Base-by-base conservation (phyloP, 139 green algal species). In the Mesotaenium endlicherianum region DNA sequence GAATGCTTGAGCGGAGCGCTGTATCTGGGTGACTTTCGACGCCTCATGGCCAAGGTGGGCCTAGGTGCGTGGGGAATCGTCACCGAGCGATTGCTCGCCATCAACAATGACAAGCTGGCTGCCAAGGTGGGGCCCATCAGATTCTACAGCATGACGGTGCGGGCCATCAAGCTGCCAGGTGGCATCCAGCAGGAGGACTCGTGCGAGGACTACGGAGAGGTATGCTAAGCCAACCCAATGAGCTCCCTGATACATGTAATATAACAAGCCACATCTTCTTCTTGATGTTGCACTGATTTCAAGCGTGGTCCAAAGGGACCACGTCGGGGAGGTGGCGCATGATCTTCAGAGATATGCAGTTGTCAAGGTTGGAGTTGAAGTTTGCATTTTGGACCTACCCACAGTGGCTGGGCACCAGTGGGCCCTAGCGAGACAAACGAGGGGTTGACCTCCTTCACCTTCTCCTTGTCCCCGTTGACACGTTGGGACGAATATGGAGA, bases 1-100 rank as follows among this genome's bases (percentile, higher is more conserved):
- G 96, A 99, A 89, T 98, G 96, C 90, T 89, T 99, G 6, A 93
- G 93, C 4, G 96, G 96, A 0, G 95, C 96, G 0, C 85, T 99
- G 26, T 98, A 98, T 87, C 79, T 92, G 39, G 92, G 97, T 41
- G 96, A 99, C 90, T 99, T 99, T 41, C 75, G 81, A 5, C 77
- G 76, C 8, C 71, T 86, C 47, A 86, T 86, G 80, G 49, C 70
- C 76, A 87, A 87, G 34, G 77, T 87, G n/a, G 42, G 83, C 36
- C 57, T 80, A 4, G 67, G 69, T 1, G 80, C 50, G 38, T 86
- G 80, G 80, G 80, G 80, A 36, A 55, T 72, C 17, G 58, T 81
- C 20, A 75, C 58, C 30, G 72, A 55, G 2, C 75, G 80, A 38
- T 40, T 59, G 30, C 81, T 87, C n/a, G 57, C 74, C 3, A 40